These are phyloP conservation scores for Leptographium procerum DNA, from an alignment of 2,329 filamentous ascomycete genomes.

Conservation along the genomic window DNA sequence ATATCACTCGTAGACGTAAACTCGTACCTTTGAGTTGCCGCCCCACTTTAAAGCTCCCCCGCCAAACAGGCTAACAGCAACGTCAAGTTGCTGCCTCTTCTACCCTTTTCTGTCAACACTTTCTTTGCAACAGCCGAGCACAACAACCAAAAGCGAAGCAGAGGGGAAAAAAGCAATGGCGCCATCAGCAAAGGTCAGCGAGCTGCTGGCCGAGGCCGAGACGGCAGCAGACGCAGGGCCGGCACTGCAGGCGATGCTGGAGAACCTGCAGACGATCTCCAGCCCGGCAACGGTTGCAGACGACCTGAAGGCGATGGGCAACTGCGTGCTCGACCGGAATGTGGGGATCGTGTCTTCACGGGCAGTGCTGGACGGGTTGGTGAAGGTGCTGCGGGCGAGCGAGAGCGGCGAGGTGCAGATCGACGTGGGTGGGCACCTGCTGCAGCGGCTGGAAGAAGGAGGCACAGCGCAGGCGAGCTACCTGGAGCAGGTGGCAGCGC, in stretches of 20 bases:
- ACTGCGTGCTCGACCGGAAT: slow-evolving; percentile 13
- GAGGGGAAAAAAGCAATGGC: too few species aligned
- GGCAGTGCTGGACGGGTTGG: slow-evolving; percentile 15
- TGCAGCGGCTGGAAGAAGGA: slow-evolving; percentile 48
- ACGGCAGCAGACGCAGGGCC: slow-evolving; percentile 6
- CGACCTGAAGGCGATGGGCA: slow-evolving; percentile 16
- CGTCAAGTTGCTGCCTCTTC: too few species aligned
- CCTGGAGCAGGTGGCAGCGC: slow-evolving; percentile 69
- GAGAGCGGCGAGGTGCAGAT: slow-evolving; percentile 57
- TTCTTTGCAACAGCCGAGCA: too few species aligned
- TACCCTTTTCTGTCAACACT: background rate
- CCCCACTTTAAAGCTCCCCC: too few species aligned
- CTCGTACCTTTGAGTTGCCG: background rate
- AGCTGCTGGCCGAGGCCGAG: slow-evolving; percentile 12
- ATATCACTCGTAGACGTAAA: too few species aligned
- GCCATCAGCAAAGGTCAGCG: slow-evolving; percentile 9
- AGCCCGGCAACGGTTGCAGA: slow-evolving; percentile 8
- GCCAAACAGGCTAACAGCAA: too few species aligned
- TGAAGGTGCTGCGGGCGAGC: slow-evolving; percentile 45
- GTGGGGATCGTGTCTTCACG: slow-evolving; percentile 19
- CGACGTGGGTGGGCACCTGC: slow-evolving; percentile 62
- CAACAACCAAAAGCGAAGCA: too few species aligned
- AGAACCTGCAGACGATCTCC: slow-evolving; percentile 14
- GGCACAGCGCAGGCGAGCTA: slow-evolving; percentile 51
- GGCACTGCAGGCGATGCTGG: slow-evolving; percentile 15